Evolutionary conservation across 116 monocot genomes (phyloP).

Genomic region (Zostera marina): DNA sequence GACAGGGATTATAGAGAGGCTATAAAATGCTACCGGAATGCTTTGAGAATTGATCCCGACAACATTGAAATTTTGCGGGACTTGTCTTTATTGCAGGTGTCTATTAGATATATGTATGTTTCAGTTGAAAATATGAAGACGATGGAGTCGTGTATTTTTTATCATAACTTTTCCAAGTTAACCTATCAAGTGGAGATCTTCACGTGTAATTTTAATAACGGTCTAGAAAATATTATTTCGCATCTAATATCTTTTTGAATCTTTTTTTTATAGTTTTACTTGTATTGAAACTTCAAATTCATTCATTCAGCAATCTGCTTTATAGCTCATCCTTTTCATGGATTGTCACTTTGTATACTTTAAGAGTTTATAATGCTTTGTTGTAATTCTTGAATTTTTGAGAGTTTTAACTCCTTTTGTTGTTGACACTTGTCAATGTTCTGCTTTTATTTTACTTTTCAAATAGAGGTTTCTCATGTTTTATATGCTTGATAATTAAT

Average conservation of each 20-base stretch:
- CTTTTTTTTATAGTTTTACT: too few relatives aligned
- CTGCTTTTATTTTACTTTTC: background rate
- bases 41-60: constrained; percentile 87
- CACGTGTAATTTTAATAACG: too few relatives aligned
- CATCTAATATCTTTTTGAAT: too few relatives aligned
- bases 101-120: background rate
- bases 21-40: constrained; percentile 97
- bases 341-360: background rate
- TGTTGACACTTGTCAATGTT: background rate
- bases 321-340: background rate
- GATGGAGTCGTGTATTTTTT: background rate
- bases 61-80: constrained; percentile 98
- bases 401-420: background rate
- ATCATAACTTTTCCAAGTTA: background rate
- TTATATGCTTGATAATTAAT: background rate
- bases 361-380: too few relatives aligned
- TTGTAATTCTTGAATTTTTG: background rate
- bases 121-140: background rate
- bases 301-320: background rate
- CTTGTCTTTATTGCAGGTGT: constrained; percentile 83
- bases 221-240: too few relatives aligned
- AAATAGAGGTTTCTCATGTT: background rate
- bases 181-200: background rate
- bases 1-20: constrained; percentile 98
- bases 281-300: background rate